phyloP scores from a whole-genome alignment of 2,329 filamentous ascomycete species.

The Aureobasidium sp. region DNA sequence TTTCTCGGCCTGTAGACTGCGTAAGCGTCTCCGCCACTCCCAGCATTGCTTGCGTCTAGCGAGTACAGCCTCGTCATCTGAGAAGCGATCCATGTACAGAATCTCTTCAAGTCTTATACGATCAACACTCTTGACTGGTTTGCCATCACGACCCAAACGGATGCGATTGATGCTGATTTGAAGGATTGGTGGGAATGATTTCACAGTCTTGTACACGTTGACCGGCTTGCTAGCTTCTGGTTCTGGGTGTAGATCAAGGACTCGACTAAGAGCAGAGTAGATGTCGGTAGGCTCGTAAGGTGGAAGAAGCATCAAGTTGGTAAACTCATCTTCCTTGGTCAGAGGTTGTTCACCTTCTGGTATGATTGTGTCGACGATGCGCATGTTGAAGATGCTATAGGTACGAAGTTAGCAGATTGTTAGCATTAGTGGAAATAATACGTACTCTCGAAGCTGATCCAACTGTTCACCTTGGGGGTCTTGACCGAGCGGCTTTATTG shows the following conservation, averaged over 20 bases:
- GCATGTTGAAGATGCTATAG: constrained; percentile 25
- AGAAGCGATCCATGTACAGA: constrained; percentile 83
- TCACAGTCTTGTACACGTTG: constrained; percentile 61
- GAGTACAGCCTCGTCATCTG: constrained; percentile 61
- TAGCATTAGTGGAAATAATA: constrained; percentile 30
- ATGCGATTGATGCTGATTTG: constrained; percentile 86
- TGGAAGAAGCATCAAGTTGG: constrained; percentile 56
- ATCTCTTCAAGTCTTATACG: constrained; percentile 72
- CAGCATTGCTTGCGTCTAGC: constrained; percentile 62
- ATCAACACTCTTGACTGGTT: constrained; percentile 66
- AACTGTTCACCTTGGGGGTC: constrained; percentile 67
- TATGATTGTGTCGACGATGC: constrained; percentile 29
- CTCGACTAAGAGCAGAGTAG: constrained; percentile 76
- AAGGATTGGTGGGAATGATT: constrained; percentile 62
- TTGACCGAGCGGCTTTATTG: constrained; percentile 64
- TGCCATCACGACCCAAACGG: constrained; percentile 54
- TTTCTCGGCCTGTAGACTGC: constrained; percentile 25
- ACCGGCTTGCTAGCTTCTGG: constrained; percentile 46
- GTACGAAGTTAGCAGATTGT: neutral
- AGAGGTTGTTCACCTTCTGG: constrained; percentile 32
- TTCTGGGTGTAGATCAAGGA: constrained; percentile 73
- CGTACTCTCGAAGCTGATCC: constrained; percentile 44
- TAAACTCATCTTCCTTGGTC: constrained; percentile 51
- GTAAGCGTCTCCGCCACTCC: constrained; percentile 61
- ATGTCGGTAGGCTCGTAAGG: constrained; percentile 56